phyloP scores from a whole-genome alignment of 371 early-diverging fungal genomes.

The Lichtheimia ornata region DNA sequence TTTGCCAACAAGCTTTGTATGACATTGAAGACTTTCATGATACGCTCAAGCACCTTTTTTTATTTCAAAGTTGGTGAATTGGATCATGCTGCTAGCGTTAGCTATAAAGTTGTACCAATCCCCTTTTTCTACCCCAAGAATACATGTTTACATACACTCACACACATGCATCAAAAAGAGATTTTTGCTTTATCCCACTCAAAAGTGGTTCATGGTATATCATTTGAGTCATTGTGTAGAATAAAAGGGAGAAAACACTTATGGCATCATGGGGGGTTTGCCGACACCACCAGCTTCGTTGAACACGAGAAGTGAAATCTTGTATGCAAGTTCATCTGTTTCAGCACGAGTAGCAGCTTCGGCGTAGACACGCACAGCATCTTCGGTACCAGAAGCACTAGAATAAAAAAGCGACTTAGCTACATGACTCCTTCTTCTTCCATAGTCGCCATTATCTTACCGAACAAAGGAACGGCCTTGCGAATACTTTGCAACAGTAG shows the following conservation, averaged over 20 bases:
- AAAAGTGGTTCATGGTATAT: no score
- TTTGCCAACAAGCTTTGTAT: no score
- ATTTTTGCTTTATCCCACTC: no score
- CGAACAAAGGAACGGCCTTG: constrained; percentile 94
- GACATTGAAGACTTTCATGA: no score
- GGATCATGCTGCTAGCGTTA: no score
- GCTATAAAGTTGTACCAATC: no score
- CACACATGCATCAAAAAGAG: neutral
- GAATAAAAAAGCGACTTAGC: neutral
- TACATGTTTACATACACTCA: no score
- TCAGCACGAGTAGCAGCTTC: constrained; percentile 92
- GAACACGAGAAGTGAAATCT: constrained; percentile 85
- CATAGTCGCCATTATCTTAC: constrained; percentile 31
- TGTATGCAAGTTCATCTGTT: constrained; percentile 79
- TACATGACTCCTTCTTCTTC: neutral
- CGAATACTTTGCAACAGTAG: constrained; percentile 76
- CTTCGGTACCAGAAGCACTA: constrained; percentile 99
- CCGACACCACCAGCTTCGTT: constrained; percentile 94
- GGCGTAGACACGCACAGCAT: constrained; percentile 98
- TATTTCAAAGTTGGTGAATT: no score
- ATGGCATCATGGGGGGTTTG: constrained; percentile 62
- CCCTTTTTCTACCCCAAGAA: no score
- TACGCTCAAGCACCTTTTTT: no score
- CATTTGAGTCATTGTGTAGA: no score
- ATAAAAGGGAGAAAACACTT: neutral